phyloP scores from a whole-genome alignment of 345 rosid species.

The Barbarea vulgaris region DNA sequence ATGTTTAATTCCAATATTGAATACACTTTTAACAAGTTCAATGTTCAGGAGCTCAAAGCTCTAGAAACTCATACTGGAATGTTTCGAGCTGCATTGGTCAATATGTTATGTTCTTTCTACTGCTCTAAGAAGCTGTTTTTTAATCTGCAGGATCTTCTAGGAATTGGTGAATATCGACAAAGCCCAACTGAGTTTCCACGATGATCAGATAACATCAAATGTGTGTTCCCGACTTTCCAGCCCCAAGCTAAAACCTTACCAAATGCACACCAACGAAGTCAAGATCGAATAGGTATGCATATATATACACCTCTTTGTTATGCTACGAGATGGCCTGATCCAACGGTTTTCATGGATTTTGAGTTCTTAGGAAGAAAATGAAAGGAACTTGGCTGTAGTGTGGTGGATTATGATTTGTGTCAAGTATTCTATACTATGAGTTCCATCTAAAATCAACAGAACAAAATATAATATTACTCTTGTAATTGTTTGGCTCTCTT shows the following conservation, averaged over 20 bases:
- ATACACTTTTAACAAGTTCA: not conserved
- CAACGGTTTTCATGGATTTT: conserved; percentile 11
- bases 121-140: not conserved
- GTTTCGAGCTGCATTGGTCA: not conserved
- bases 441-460: not conserved
- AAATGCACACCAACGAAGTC: conserved; percentile 7
- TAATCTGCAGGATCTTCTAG: conserved; percentile 67
- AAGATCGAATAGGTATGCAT: conserved; percentile 2
- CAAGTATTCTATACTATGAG: not conserved
- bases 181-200: conserved; percentile 50
- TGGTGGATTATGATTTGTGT: conserved; percentile 1
- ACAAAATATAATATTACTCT: not conserved
- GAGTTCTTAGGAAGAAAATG: not conserved
- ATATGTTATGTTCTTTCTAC: conserved; percentile 4
- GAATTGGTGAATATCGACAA: conserved; percentile 75
- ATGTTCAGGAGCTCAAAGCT: not conserved
- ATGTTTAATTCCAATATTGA: conserved; percentile 1
- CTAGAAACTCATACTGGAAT: not conserved
- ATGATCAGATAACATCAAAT: conserved; percentile 31
- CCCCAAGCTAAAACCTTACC: conserved; percentile 28
- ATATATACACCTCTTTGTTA: conserved; percentile 2
- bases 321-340: conserved; percentile 1
- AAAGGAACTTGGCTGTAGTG: conserved; percentile 4
- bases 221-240: conserved; percentile 24
- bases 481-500: not conserved